Conservation (phyloP, 139 green algal species). For the Micractinium sp. region DNA sequence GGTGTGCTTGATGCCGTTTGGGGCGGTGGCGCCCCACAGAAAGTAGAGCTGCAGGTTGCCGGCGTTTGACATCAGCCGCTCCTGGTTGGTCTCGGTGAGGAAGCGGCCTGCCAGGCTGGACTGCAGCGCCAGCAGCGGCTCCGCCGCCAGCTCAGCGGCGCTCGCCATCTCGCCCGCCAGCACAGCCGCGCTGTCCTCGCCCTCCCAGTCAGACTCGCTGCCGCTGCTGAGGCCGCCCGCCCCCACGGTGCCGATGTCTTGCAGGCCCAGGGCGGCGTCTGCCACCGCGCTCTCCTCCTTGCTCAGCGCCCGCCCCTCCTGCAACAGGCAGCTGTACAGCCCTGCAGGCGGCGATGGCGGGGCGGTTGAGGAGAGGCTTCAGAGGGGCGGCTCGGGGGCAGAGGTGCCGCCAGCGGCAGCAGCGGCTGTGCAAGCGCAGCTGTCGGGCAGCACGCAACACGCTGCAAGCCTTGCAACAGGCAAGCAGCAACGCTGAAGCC, state of each 20-base stretch:
- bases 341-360: background rate
- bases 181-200: constrained; percentile 6
- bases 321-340: constrained; percentile 31
- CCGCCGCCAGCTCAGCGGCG: background rate
- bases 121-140: constrained; percentile 38
- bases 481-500: background rate
- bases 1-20: constrained; percentile 26
- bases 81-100: constrained; percentile 26
- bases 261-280: constrained; percentile 28
- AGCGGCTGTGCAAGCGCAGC: background rate
- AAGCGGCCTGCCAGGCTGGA: constrained; percentile 13
- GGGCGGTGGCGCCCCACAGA: constrained; percentile 8
- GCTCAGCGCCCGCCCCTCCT: constrained; percentile 30
- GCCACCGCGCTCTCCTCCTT: constrained; percentile 22
- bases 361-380: too few species aligned
- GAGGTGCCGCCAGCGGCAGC: too few species aligned
- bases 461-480: background rate
- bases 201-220: background rate
- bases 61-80: constrained; percentile 47
- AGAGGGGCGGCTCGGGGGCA: background rate
- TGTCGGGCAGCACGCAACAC: background rate
- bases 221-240: background rate
- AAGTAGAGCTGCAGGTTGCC: constrained; percentile 48
- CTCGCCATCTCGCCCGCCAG: constrained; percentile 17
- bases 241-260: background rate